Percentiles rank a stretch among this genome's conserved stretches.
Evolutionary conservation across 306 rosid species (phyloP).

Genomic region (Vigna hirtella): DNA sequence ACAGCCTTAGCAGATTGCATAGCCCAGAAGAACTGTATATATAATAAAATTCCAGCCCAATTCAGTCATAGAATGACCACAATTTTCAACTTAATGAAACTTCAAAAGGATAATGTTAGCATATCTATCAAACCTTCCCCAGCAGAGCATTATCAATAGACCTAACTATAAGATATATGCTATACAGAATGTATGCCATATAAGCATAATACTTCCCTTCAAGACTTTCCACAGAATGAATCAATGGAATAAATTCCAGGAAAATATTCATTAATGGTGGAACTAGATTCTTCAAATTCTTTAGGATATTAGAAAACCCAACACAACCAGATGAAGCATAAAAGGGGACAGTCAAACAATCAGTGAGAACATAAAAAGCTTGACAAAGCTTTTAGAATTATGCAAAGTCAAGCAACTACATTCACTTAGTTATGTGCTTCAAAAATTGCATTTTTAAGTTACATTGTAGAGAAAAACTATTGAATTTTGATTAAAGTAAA

Average conservation of each 20-base stretch:
- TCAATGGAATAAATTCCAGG: conserved; percentile 65
- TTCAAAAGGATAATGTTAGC: conserved; percentile 24
- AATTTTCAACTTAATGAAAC: conserved; percentile 32
- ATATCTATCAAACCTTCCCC: conserved; percentile 69
- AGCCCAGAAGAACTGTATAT: conserved; percentile 55
- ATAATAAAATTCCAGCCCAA: conserved; percentile 29
- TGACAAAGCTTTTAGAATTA: conserved; percentile 14
- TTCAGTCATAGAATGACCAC: conserved; percentile 20
- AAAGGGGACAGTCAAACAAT: conserved; percentile 41
- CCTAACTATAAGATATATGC: conserved; percentile 69
- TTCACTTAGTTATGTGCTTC: neutral
- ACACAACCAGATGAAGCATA: conserved; percentile 47
- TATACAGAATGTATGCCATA: conserved; percentile 63
- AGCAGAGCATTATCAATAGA: conserved; percentile 72
- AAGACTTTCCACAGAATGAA: conserved; percentile 53
- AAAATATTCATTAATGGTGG: conserved; percentile 73
- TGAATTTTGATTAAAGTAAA: too few relatives aligned
- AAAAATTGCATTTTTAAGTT: conserved; percentile 30
- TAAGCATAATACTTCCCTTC: conserved; percentile 74
- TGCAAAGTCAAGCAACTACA: neutral
- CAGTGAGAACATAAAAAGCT: conserved; percentile 20
- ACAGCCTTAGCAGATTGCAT: conserved; percentile 57
- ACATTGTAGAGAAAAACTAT: neutral
- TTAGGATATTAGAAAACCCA: conserved; percentile 62
- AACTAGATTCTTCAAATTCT: conserved; percentile 67